Conservation (phyloP, 805 yeast species). For the Candida glaebosa region DNA sequence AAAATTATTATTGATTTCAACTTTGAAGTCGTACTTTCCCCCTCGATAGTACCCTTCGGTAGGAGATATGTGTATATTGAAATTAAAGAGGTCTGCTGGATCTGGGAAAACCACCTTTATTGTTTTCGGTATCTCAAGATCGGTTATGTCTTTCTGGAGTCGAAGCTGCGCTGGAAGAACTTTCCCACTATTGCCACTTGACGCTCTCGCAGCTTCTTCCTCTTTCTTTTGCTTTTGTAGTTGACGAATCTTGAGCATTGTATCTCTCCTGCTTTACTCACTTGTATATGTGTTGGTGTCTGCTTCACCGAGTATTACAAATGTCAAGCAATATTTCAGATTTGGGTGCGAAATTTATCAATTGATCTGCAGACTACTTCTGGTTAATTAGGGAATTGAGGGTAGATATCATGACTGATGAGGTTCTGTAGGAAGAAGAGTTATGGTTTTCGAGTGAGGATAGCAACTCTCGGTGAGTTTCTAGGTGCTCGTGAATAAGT, state of each 20-base stretch:
- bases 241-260: constrained; percentile 54
- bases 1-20: constrained; percentile 63
- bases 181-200: constrained; percentile 10
- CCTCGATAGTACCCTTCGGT: constrained; percentile 67
- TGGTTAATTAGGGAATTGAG: neutral
- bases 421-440: neutral
- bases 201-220: constrained; percentile 23
- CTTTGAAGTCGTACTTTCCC: constrained; percentile 71
- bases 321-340: neutral
- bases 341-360: constrained; percentile 1
- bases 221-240: constrained; percentile 55
- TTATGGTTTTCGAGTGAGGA: neutral
- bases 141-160: constrained; percentile 72
- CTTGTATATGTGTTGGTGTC: neutral
- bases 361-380: neutral
- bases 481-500: too few relatives aligned
- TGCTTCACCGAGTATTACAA: neutral
- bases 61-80: constrained; percentile 57
- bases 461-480: too few relatives aligned
- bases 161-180: constrained; percentile 65
- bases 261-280: neutral
- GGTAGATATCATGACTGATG: neutral
- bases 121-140: constrained; percentile 59
- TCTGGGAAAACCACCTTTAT: constrained; percentile 51
- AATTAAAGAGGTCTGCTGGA: constrained; percentile 56